Evolutionary conservation across 202 grass and related monocot species (phyloP), one percentile per base, ranked within the genome.

Genomic region (Panicum virgatum): DNA sequence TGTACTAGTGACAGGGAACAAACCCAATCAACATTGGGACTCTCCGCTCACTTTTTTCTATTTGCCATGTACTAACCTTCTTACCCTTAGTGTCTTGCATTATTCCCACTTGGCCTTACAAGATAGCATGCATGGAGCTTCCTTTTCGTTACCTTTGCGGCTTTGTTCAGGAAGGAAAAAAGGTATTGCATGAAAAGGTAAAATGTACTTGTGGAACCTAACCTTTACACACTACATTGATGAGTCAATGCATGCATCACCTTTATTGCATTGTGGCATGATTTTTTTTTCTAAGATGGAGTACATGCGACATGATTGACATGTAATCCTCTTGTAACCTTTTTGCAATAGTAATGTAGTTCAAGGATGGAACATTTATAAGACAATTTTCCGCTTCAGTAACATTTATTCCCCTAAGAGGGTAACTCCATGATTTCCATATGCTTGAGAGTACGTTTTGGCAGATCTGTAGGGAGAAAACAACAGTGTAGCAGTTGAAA

Each of bases 11-110:
- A 42, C 15, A 10, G 37, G 27, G 56, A 30, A 71, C 65, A 53
- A 85, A 65, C 74, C 32, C 77, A 72, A 72, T 79, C 75, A 85
- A 63, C 83, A 44, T 79, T 15, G 66, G 66, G 34, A 85, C 75
- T 85, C 65, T 9, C 0, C 66, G 23, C 32, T 7, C 64, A 25
- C 9, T 52, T 69, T 78, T 72, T 23, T 85, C 44, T 52, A 78
- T 39, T 83, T 39, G 16, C 37, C 71, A 23, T 18, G 48, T 48
- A 58, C 66, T 37, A 46, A 47, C 22, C 54, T 25, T 4, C 51
- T 22, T 69, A 18, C 22, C n/a, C n/a, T n/a, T n/a, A n/a, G n/a
- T n/a, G n/a, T n/a, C n/a, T 50, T 43, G 42, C 36, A 9, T 44
- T 18, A 56, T 56, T 11, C n/a, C 16, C 26, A 34, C 19, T 22